Percentiles rank a stretch among this genome's conserved stretches.
These are phyloP conservation scores for Agaricus sinodeliciosus DNA, from an alignment of 768 basidiomycete genomes.

Conservation along the genomic window DNA sequence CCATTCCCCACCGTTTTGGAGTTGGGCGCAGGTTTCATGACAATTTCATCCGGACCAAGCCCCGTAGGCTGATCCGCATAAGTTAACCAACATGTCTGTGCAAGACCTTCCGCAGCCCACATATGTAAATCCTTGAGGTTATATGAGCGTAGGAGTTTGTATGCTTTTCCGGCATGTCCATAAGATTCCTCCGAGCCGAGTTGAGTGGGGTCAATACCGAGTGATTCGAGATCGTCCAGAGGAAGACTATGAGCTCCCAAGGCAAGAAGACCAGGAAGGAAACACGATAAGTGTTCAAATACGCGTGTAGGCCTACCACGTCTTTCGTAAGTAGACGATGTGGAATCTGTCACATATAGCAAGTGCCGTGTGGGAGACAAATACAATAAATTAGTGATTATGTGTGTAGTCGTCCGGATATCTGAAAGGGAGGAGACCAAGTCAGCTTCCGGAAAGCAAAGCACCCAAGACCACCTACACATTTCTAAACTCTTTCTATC, in stretches of 20 bases:
- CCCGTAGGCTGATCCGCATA: conserved; percentile 70
- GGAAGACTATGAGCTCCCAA: conserved; percentile 61
- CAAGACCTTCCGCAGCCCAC: conserved; percentile 73
- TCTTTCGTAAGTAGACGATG: conserved; percentile 20
- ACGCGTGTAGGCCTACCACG: conserved; percentile 34
- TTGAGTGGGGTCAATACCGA: conserved; percentile 39
- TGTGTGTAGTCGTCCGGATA: conserved; percentile 52
- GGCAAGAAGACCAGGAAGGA: conserved; percentile 69
- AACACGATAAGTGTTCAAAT: conserved; percentile 75
- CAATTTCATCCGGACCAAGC: conserved; percentile 57
- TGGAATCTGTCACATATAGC: conserved; percentile 60
- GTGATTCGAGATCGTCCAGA: conserved; percentile 40
- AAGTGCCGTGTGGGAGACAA: conserved; percentile 57
- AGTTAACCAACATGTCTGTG: conserved; percentile 61
- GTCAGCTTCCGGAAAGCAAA: neutral
- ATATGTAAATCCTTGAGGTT: conserved; percentile 59
- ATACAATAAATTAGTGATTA: conserved; percentile 61
- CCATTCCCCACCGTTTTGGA: neutral
- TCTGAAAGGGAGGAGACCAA: conserved; percentile 29
- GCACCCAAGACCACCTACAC: conserved; percentile 39
- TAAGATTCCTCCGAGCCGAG: conserved; percentile 32
- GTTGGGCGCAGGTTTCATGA: conserved; percentile 22
- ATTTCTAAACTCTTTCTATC: conserved; percentile 57
- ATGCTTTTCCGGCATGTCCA: conserved; percentile 28
- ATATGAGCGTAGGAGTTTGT: conserved; percentile 33